A percentile compares a stretch with the other conserved stretches of the same genome.
Conservation (phyloP, 2,329 filamentous ascomycete species). For the Alternaria atra region DNA sequence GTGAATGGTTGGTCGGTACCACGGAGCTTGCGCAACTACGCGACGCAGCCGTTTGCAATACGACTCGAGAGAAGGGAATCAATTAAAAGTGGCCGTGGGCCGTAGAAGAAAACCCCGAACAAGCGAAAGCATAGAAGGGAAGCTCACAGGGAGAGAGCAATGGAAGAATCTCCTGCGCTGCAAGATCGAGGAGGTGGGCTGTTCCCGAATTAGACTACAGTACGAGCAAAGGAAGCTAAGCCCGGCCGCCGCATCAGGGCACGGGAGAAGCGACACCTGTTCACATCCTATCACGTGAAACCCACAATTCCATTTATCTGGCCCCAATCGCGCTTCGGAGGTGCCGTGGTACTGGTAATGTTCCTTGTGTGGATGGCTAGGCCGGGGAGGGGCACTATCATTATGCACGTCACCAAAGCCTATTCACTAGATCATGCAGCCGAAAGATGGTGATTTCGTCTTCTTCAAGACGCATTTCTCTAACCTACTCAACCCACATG, state of each 20-base stretch:
- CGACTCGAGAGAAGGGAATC: constrained; percentile 11
- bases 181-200: constrained; percentile 31
- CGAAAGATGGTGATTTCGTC: neutral
- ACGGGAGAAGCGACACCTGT: constrained; percentile 26
- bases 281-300: constrained; percentile 21
- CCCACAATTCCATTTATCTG: constrained; percentile 12
- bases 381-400: neutral
- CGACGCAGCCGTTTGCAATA: constrained; percentile 7
- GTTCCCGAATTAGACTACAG: constrained; percentile 38
- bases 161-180: constrained; percentile 33
- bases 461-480: constrained; percentile 10
- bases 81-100: constrained; percentile 25
- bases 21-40: constrained; percentile 16
- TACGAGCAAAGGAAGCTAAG: constrained; percentile 29
- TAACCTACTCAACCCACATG: constrained; percentile 3
- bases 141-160: constrained; percentile 22
- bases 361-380: neutral
- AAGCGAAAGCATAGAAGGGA: constrained; percentile 23
- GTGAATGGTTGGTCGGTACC: constrained; percentile 24
- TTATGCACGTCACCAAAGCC: constrained; percentile 5
- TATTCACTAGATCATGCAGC: neutral
- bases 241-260: constrained; percentile 19
- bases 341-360: neutral
- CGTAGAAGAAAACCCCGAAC: constrained; percentile 19
- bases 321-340: neutral